Evolutionary conservation across 192 early-diverging fungal genomes (phyloP), one percentile per base, ranked within the genome.

Genomic region (Radiomyces spectabilis): DNA sequence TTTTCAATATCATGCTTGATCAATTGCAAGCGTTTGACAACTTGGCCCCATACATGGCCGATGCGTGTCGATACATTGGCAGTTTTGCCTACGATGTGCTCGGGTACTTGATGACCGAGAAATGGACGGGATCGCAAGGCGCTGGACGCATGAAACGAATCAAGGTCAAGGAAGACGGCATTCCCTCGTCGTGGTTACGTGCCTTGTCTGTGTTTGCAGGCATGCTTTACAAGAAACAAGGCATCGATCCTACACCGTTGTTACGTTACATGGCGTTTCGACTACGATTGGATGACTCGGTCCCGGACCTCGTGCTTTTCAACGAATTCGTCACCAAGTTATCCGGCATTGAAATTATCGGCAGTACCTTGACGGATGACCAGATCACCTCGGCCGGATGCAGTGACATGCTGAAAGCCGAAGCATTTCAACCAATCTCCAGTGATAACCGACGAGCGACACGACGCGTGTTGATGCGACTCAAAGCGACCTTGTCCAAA

Each of bases 11-110:
- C 42, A 78, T 88, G 29, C 67, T 90, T 33, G 75, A 81, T 22
- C 81, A 78, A 33, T 63, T 92, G 2, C 78, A 88, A 59, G 58
- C 61, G 3, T 89, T 89, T 65, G 83, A 89, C 56, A 93, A 91
- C 54, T 61, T 87, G 72, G 86, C 85, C 8, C 63, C 73, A 6
- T 67, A 72, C 1, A 69, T 93, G 40, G 91, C 88, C 0, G 91
- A 93, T 31, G 79, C 82, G n/a, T 81, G 81, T 38, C 69, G 79
- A 18, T 90, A 92, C 57, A 55, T 93, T 27, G 80, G 82, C 15
- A 67, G 79, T 3, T 78, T 93, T 26, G 76, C 78, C 10, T 86
- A 88, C 30, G 91, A 93, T 55, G 80, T 92, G 16, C 59, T 92
- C 18, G 68, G 61, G 0, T 92, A 82, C 46, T 59, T 74, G 7